Conservation (phyloP, 208 protist genomes). For the Leishmania braziliensis region DNA sequence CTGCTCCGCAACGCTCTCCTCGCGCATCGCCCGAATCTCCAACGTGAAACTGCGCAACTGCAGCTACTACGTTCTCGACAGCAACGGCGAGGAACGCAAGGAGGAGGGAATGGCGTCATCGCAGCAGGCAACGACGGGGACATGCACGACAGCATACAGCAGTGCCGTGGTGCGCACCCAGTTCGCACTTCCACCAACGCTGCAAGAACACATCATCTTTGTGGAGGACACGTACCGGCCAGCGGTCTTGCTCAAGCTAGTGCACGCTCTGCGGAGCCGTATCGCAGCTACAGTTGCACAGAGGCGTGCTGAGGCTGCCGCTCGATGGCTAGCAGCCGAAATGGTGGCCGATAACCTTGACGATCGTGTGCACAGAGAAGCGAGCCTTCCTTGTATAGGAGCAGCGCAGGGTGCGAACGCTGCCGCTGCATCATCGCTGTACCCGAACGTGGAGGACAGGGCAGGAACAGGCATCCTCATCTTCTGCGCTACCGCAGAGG, state of each 20-base stretch:
- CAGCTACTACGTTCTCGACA: constrained; percentile 79
- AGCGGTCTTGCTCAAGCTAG: constrained; percentile 85
- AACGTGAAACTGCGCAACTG: constrained; percentile 89
- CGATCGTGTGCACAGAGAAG: constrained; percentile 19
- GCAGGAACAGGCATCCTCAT: constrained; percentile 75
- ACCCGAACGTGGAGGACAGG: constrained; percentile 56
- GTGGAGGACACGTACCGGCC: constrained; percentile 82
- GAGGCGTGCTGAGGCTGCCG: constrained; percentile 3
- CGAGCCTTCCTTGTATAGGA: neutral
- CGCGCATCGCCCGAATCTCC: constrained; percentile 79
- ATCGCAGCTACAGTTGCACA: constrained; percentile 18
- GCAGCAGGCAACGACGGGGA: neutral
- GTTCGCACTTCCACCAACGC: constrained; percentile 81
- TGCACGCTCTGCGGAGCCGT: constrained; percentile 48
- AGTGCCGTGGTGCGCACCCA: constrained; percentile 41
- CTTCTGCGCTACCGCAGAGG: constrained; percentile 87
- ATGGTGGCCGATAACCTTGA: constrained; percentile 10
- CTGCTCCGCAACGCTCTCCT: constrained; percentile 90
- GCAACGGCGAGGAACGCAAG: constrained; percentile 56
- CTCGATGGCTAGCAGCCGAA: constrained; percentile 14
- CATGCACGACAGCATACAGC: neutral
- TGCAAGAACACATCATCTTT: constrained; percentile 88
- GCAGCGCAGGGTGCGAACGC: neutral
- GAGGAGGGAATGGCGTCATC: constrained; percentile 23
- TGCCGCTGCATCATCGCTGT: constrained; percentile 22